Evolutionary conservation across 352 stramenopile species (phyloP), one percentile per base, ranked within the genome.

Genomic region (Pythium oligandrum): DNA sequence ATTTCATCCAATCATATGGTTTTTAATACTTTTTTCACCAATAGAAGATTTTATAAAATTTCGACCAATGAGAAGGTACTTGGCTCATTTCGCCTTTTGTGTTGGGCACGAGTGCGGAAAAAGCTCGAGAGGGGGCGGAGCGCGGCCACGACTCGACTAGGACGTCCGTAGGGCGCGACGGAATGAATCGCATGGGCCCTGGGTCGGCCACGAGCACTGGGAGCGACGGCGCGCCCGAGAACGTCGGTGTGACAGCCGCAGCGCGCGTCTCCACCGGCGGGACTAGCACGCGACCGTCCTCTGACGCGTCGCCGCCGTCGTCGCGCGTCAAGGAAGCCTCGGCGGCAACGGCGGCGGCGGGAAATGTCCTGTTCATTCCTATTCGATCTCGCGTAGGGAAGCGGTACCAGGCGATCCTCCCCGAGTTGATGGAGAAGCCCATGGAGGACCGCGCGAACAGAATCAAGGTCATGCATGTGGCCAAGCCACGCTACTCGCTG

Each of bases 351-450:
- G 17, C 17, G 17, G 17, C 17, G 17, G 53, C 53, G 26, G 11
- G 34, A 3, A 48, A 12, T 40, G 50, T 61, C 10, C 82, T 87
- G 57, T 92, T 89, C 55, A 55, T 77, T n/a, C 26, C 82, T n/a
- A 65, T 92, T 9, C 82, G 77, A 42, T 91, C 80, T 30, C 74
- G 85, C 31, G 80, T 95, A 9, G 85, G 85, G 6, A 90, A 86
- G 71, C 68, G 79, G 48, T 95, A 78, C 54, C 85, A 95, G 68
- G 85, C 85, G 26, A 53, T 61, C 38, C 71, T 95, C 33, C 85
- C 85, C 0, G 72, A 83, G 39, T 40, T 90, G 40, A 52, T 79
- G 17, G 37, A 55, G 47, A 66, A 69, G 54, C 50, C 53, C 0
- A 40, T 55, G 44, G 68, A 59, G n/a, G 54, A 56, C 26, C 48